Percentiles rank a stretch among this genome's conserved stretches.
phyloP scores from a whole-genome alignment of 1,284 basidiomycete genomes.

The Rhodofomes roseus region DNA sequence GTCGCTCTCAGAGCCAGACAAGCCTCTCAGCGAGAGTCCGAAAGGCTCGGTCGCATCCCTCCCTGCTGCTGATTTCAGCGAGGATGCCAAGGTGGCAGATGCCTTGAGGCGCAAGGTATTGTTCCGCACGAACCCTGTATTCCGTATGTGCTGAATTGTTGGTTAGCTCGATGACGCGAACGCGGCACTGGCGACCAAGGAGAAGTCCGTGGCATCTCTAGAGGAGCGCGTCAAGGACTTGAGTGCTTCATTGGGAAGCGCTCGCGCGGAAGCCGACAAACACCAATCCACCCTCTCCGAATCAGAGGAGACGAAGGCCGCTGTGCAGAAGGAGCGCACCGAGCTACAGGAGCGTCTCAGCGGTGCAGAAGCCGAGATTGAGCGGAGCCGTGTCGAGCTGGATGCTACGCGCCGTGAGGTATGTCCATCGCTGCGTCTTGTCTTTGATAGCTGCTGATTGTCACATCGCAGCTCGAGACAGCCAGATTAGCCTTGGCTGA shows the following conservation, averaged over 20 bases:
- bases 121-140: background rate
- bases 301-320: background rate
- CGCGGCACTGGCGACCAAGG: background rate
- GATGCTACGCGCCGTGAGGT: slow-evolving; percentile 1
- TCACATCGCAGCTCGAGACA: background rate
- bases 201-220: background rate
- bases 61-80: background rate
- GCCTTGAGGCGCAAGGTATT: background rate
- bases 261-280: background rate
- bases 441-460: background rate
- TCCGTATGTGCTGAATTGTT: background rate
- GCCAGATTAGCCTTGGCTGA: background rate
- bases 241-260: background rate
- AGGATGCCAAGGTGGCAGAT: background rate
- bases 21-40: background rate
- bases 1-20: background rate
- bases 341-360: background rate
- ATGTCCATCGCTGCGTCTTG: background rate
- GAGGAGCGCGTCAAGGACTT: background rate
- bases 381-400: background rate
- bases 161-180: background rate
- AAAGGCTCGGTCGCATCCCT: slow-evolving; percentile 1
- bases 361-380: background rate
- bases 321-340: background rate
- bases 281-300: background rate